A percentile compares a stretch with the other conserved stretches of the same genome.
These are phyloP conservation scores for Hanseniaspora lachancei DNA, from an alignment of 805 yeast species.

Conservation along the genomic window DNA sequence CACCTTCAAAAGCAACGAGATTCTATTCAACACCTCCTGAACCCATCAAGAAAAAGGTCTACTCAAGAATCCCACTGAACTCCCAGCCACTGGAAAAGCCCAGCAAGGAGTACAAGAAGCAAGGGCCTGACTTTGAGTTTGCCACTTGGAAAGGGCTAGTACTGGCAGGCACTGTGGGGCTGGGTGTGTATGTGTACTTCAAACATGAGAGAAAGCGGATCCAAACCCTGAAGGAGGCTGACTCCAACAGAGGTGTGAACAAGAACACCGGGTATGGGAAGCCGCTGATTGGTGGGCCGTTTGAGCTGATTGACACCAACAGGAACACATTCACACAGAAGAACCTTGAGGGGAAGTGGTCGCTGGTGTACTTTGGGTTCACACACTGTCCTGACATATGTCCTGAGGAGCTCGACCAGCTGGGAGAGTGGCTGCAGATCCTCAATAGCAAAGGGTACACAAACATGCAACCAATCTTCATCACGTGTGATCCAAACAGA, in stretches of 20 bases:
- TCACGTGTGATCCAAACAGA: constrained; percentile 94
- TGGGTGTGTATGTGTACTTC: constrained; percentile 58
- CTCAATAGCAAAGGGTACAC: constrained; percentile 46
- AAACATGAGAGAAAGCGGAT: constrained; percentile 63
- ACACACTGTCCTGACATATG: constrained; percentile 97
- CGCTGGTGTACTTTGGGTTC: constrained; percentile 87
- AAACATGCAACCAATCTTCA: constrained; percentile 66
- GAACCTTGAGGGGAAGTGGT: constrained; percentile 63
- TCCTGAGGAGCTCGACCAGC: constrained; percentile 91
- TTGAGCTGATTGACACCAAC: constrained; percentile 55
- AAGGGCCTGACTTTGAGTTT: constrained; percentile 41
- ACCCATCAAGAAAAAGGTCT: constrained; percentile 22
- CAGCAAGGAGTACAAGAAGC: constrained; percentile 25
- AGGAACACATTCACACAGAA: constrained; percentile 66
- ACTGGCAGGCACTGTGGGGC: constrained; percentile 56
- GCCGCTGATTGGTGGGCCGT: constrained; percentile 87
- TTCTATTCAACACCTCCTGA: neutral
- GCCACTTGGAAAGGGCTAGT: constrained; percentile 76
- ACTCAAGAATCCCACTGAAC: constrained; percentile 45
- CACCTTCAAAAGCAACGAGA: neutral
- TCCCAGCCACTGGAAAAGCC: constrained; percentile 51
- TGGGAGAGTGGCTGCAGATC: constrained; percentile 52
- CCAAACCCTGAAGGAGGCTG: constrained; percentile 64
- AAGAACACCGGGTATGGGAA: constrained; percentile 44
- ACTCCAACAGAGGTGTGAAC: constrained; percentile 53